phyloP scores from a whole-genome alignment of 441 rosid species.

The Bruguiera hainesii region DNA sequence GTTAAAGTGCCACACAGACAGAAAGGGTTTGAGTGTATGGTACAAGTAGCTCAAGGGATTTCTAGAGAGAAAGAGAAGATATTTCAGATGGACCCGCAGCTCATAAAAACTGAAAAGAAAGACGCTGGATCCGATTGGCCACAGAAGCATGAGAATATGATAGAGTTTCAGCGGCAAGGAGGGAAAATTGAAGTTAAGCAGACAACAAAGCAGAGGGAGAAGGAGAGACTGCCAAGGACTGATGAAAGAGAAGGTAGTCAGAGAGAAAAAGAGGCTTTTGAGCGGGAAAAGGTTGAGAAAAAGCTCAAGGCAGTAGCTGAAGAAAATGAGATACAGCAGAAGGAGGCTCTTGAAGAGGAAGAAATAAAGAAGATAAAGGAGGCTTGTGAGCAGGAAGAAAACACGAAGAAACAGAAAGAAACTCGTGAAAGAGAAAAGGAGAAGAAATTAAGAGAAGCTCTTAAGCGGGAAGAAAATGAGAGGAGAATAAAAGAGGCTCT shows the following conservation, averaged over 20 bases:
- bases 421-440: slow-evolving; percentile 32
- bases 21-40: slow-evolving; percentile 29
- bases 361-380: slow-evolving; percentile 33
- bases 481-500: slow-evolving; percentile 33
- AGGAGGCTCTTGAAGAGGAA: slow-evolving; percentile 29
- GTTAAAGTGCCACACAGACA: slow-evolving; percentile 27
- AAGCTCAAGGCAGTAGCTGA: slow-evolving; percentile 32
- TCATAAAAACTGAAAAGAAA: slow-evolving; percentile 29
- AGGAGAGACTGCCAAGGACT: slow-evolving; percentile 28
- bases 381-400: slow-evolving; percentile 33
- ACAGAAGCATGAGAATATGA: slow-evolving; percentile 32
- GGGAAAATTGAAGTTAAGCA: slow-evolving; percentile 29
- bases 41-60: slow-evolving; percentile 29
- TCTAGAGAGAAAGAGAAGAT: slow-evolving; percentile 31
- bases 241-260: slow-evolving; percentile 23
- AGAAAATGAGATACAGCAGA: slow-evolving; percentile 38
- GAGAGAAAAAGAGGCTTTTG: slow-evolving; percentile 33
- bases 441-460: slow-evolving; percentile 31
- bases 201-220: slow-evolving; percentile 28
- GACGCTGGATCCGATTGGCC: slow-evolving; percentile 24
- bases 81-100: slow-evolving; percentile 18
- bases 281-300: slow-evolving; percentile 36
- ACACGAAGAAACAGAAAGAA: slow-evolving; percentile 33
- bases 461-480: slow-evolving; percentile 38
- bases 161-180: slow-evolving; percentile 31